phyloP scores from a whole-genome alignment of 2,329 filamentous ascomycete species.

The Trichoderma atroviride region DNA sequence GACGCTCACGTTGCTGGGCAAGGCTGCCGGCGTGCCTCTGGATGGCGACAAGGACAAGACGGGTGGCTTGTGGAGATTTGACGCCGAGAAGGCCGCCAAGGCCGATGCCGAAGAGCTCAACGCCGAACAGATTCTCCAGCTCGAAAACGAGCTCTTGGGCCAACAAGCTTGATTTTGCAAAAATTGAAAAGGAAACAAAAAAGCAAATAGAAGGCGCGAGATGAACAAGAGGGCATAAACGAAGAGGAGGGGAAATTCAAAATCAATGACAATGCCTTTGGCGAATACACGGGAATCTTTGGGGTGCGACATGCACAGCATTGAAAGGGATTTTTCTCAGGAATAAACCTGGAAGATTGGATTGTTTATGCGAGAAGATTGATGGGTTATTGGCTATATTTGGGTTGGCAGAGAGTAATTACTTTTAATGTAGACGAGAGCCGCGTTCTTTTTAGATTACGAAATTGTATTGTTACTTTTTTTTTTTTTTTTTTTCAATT shows the following conservation, averaged over 20 bases:
- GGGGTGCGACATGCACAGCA: neutral
- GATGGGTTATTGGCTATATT: neutral
- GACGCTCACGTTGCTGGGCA: slow-evolving; percentile 50
- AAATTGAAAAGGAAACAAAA: neutral
- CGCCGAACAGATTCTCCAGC: slow-evolving; percentile 45
- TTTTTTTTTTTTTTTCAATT: neutral
- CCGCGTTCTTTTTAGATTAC: slow-evolving; percentile 9
- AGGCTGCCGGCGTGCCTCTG: slow-evolving; percentile 49
- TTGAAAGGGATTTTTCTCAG: neutral
- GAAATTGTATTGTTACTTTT: neutral
- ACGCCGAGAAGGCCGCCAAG: slow-evolving; percentile 50
- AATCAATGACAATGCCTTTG: neutral
- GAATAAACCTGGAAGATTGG: neutral
- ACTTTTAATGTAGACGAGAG: slow-evolving; percentile 19
- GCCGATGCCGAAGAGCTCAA: slow-evolving; percentile 43
- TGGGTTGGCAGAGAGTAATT: slow-evolving; percentile 1
- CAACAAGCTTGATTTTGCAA: slow-evolving; percentile 29
- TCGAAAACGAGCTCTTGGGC: slow-evolving; percentile 50
- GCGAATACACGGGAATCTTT: slow-evolving; percentile 6
- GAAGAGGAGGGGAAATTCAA: neutral
- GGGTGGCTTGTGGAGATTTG: slow-evolving; percentile 62
- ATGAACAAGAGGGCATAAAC: neutral
- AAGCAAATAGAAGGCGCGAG: neutral
- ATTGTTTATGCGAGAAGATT: neutral
- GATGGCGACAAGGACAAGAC: slow-evolving; percentile 63